Conservation (phyloP, 2,329 filamentous ascomycete genomes). For the Fonsecaea nubica region DNA sequence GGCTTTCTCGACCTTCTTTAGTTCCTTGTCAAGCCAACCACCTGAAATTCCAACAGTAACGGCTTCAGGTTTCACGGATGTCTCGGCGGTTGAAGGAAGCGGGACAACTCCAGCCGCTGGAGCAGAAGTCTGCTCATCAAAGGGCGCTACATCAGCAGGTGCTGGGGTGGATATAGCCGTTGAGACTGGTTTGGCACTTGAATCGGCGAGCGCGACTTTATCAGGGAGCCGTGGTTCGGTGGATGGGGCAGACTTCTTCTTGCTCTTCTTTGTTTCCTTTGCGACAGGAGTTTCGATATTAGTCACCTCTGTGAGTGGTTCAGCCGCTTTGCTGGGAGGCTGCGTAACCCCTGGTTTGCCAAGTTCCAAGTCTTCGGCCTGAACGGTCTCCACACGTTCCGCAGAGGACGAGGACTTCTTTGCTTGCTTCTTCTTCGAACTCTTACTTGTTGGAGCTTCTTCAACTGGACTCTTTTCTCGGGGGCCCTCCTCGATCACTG, state of each 20-base stretch:
- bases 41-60: constrained; percentile 55
- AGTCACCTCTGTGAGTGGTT: constrained; percentile 23
- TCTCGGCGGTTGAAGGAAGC: constrained; percentile 11
- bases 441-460: constrained; percentile 50
- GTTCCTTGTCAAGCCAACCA: constrained; percentile 66
- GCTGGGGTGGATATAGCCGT: not conserved
- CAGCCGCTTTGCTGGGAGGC: constrained; percentile 14
- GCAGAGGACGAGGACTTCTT: constrained; percentile 43
- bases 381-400: constrained; percentile 37
- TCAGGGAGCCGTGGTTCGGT: constrained; percentile 16
- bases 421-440: constrained; percentile 51
- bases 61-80: constrained; percentile 37
- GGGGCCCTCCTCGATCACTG: constrained; percentile 49
- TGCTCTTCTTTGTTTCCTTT: constrained; percentile 40
- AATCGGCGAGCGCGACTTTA: constrained; percentile 23
- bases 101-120: constrained; percentile 11
- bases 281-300: constrained; percentile 20
- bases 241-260: constrained; percentile 35
- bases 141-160: not conserved
- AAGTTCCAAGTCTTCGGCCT: constrained; percentile 43
- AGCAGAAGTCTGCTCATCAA: constrained; percentile 8
- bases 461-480: constrained; percentile 50
- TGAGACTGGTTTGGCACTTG: constrained; percentile 19
- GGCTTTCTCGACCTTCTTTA: constrained; percentile 60
- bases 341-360: constrained; percentile 29